phyloP scores from a whole-genome alignment of 2,329 filamentous ascomycete genomes.

The Cladobotryum mycophilum region DNA sequence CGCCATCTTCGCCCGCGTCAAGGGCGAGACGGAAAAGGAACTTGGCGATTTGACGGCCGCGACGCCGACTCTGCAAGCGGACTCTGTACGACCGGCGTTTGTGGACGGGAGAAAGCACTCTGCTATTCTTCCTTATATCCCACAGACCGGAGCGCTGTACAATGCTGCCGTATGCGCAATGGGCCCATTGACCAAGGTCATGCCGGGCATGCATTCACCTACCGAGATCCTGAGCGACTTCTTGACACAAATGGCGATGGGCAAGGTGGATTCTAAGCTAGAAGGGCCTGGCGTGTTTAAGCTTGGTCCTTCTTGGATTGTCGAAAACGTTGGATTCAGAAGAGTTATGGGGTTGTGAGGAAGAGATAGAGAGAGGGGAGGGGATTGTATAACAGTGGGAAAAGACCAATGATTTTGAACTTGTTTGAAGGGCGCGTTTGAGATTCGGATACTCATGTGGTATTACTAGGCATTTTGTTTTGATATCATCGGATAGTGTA shows the following conservation, averaged over 20 bases:
- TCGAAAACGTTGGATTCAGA: slow-evolving; percentile 31
- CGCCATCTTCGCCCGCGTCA: slow-evolving; percentile 54
- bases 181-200: slow-evolving; percentile 18
- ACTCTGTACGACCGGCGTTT: slow-evolving; percentile 51
- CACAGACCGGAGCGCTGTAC: slow-evolving; percentile 19
- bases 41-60: slow-evolving; percentile 47
- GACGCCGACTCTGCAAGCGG: slow-evolving; percentile 43
- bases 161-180: slow-evolving; percentile 16
- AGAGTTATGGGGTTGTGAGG: slow-evolving; percentile 26
- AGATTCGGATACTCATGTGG: no score
- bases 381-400: no score
- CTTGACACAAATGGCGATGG: slow-evolving; percentile 40
- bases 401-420: no score
- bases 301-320: slow-evolving; percentile 29
- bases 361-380: background rate
- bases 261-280: slow-evolving; percentile 22
- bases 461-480: no score
- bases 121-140: slow-evolving; percentile 37
- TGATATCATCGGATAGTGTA: no score
- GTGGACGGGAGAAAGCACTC: slow-evolving; percentile 46
- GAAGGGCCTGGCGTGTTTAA: slow-evolving; percentile 25
- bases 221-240: slow-evolving; percentile 39
- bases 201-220: slow-evolving; percentile 28
- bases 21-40: slow-evolving; percentile 58
- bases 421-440: background rate